Percentiles rank a stretch among this genome's conserved stretches.
Evolutionary conservation across 164 flowering plant genomes (phyloP).

Genomic region (Dillenia suffruticosa): DNA sequence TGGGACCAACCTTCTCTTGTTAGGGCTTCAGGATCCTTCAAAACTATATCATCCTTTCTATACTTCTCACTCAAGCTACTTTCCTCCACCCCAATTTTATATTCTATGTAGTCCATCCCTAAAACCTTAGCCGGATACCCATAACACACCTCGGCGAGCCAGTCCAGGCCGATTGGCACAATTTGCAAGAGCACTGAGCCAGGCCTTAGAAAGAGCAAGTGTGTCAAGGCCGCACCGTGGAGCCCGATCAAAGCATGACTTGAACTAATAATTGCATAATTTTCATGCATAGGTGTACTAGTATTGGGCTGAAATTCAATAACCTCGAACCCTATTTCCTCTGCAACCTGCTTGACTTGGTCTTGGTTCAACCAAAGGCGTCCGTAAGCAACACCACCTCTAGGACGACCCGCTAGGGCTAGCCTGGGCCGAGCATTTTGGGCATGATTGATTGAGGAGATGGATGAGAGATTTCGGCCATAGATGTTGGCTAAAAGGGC

Average conservation of each 20-base stretch:
- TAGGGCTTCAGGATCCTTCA: slow-evolving; percentile 29
- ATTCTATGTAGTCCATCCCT: slow-evolving; percentile 33
- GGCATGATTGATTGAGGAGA: background rate
- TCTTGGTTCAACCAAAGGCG: slow-evolving; percentile 34
- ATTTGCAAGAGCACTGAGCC: slow-evolving; percentile 34
- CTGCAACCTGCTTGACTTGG: slow-evolving; percentile 18
- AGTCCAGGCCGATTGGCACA: slow-evolving; percentile 35
- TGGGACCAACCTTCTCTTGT: slow-evolving; percentile 21
- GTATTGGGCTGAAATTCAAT: slow-evolving; percentile 25
- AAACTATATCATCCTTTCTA: slow-evolving; percentile 27
- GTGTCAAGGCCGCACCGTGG: slow-evolving; percentile 49
- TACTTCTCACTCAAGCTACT: slow-evolving; percentile 43
- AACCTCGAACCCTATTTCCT: slow-evolving; percentile 46
- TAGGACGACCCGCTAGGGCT: slow-evolving; percentile 23
- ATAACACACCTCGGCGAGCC: slow-evolving; percentile 26
- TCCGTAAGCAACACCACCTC: slow-evolving; percentile 9
- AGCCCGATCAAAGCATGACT: slow-evolving; percentile 52
- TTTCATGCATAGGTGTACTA: slow-evolving; percentile 19
- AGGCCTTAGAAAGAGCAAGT: slow-evolving; percentile 30
- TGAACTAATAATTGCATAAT: slow-evolving; percentile 26
- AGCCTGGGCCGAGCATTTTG: slow-evolving; percentile 27
- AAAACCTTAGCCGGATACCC: slow-evolving; percentile 26
- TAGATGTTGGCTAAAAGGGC: slow-evolving; percentile 25
- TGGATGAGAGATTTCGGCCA: background rate
- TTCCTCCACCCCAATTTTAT: slow-evolving; percentile 30